Base-by-base conservation (phyloP, 495 filamentous ascomycete genomes). In the Xylaria telfairii region DNA sequence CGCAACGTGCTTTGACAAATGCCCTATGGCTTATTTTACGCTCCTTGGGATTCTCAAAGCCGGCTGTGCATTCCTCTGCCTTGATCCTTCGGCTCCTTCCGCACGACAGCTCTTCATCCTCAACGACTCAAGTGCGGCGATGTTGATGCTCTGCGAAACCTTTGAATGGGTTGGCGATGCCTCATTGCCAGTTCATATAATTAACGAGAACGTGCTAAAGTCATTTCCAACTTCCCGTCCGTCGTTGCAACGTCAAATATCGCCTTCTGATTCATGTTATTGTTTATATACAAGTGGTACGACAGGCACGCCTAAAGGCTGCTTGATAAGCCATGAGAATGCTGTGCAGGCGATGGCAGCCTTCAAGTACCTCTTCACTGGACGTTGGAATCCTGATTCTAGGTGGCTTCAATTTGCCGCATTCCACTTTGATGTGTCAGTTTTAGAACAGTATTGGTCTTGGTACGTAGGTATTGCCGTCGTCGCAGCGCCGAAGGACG, bases 381-480 rank as follows among this genome's bases (percentile, higher is more conserved):
- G 83, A 1, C 90, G 89, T 70, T 94, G 93, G 93, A 84, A 89
- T 70, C 70, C 78, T 4, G 76, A 87, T 17, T 95, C 93, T 1
- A 85, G 89, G 57, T 96, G 92, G 89, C 82, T 97, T 17, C 93
- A 97, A 77, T 97, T 97, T 74, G 93, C 93, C 8, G 93, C 92
- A 0, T 92, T 94, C 65, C 93, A 95, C 76, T 97, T 97, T 69
- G 93, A 97, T 73, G 93, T 96, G 26, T 93, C 91, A 34, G 92
- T 96, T 7, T 82, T 96, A 19, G 93, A 97, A 77, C 93, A 95
- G 72, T 96, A 92, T 78, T 96, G 92, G 92, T 93, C 88, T 60
- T 96, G 93, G 93, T 92, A 88, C 57, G 90, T 93, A 13, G 93
- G 93, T 8, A 92, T 96, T 53, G 90, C 90, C 12, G 88, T 96